phyloP scores from a whole-genome alignment of 495 filamentous ascomycete species.

The Tetracladium setigerum region DNA sequence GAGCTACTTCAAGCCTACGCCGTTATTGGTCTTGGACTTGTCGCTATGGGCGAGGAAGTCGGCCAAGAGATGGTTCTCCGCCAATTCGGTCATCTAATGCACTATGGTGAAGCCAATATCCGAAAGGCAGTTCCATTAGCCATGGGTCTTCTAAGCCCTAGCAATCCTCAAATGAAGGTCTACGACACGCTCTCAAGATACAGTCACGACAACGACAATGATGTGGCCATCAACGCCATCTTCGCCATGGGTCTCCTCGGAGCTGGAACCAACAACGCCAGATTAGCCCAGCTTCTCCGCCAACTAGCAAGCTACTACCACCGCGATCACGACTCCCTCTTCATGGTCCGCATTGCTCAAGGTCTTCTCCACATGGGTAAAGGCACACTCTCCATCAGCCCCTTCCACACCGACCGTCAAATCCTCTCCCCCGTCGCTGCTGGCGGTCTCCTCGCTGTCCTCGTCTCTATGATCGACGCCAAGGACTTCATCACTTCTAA shows the following conservation, averaged over 20 bases:
- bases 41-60: conserved; percentile 97
- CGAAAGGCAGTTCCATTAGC: conserved; percentile 93
- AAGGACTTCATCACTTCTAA: conserved; percentile 88
- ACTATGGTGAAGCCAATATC: conserved; percentile 97
- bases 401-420: conserved; percentile 97
- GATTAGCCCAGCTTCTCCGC: conserved; percentile 86
- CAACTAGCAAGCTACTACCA: conserved; percentile 98
- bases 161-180: conserved; percentile 99
- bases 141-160: conserved; percentile 92
- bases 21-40: conserved; percentile 85
- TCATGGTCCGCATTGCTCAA: conserved; percentile 99
- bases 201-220: conserved; percentile 97
- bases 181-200: conserved; percentile 98
- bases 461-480: conserved; percentile 87
- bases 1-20: conserved; percentile 94
- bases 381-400: conserved; percentile 88
- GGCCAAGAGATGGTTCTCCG: conserved; percentile 98
- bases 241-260: conserved; percentile 98
- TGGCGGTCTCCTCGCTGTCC: conserved; percentile 81
- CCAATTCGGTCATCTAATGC: conserved; percentile 97
- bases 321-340: conserved; percentile 87
- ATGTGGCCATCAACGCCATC: conserved; percentile 96
- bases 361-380: conserved; percentile 99
- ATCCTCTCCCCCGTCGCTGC: conserved; percentile 87
- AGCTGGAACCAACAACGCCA: conserved; percentile 96